A percentile compares a stretch with the other conserved stretches of the same genome.
These are phyloP conservation scores for Annona squamosa DNA, from an alignment of 164 flowering plant genomes.

Conservation along the genomic window DNA sequence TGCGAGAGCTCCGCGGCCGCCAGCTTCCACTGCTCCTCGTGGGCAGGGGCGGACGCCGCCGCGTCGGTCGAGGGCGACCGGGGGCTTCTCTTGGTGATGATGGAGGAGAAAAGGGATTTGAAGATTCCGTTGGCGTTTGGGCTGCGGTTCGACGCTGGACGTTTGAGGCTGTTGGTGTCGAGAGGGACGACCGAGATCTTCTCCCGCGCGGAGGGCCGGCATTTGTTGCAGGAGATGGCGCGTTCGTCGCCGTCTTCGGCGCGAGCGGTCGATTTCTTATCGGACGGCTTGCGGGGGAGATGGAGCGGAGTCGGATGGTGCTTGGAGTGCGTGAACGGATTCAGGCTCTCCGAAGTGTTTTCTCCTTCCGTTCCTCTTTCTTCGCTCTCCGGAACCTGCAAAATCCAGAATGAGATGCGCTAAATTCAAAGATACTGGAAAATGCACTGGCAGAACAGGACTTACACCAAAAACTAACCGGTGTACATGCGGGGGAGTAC, in stretches of 20 bases:
- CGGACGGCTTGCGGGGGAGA: not conserved
- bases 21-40: slow-evolving; percentile 73
- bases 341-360: slow-evolving; percentile 10
- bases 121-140: slow-evolving; percentile 57
- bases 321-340: slow-evolving; percentile 4
- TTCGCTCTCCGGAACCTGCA: slow-evolving; percentile 46
- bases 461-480: slow-evolving; percentile 34
- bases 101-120: slow-evolving; percentile 43
- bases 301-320: slow-evolving; percentile 59
- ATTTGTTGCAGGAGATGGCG: slow-evolving; percentile 73
- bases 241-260: slow-evolving; percentile 17
- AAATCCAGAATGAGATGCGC: slow-evolving; percentile 5
- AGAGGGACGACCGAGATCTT: slow-evolving; percentile 66
- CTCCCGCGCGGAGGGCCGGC: slow-evolving; percentile 72
- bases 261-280: not conserved
- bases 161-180: slow-evolving; percentile 25
- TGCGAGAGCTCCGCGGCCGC: slow-evolving; percentile 66
- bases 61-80: slow-evolving; percentile 9
- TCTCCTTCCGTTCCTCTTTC: slow-evolving; percentile 23
- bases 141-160: slow-evolving; percentile 18
- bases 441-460: not conserved
- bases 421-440: not conserved
- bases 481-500: slow-evolving; percentile 41
- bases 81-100: slow-evolving; percentile 56
- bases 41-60: slow-evolving; percentile 6